Base-by-base conservation (phyloP, 176 grass and related monocot species). In the Pharus latifolius region DNA sequence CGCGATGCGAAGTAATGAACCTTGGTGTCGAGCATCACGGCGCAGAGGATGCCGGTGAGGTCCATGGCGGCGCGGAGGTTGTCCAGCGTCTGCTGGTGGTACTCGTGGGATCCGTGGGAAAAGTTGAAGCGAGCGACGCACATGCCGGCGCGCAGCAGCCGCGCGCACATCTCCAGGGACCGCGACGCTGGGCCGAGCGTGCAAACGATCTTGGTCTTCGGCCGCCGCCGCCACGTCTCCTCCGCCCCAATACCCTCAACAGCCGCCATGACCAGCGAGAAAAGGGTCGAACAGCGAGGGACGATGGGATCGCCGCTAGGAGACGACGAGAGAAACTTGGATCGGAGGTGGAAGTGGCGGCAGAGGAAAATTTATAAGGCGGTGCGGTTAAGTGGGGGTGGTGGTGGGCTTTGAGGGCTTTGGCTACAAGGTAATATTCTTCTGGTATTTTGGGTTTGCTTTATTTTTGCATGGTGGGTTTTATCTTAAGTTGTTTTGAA, bases 21-120 rank as follows among this genome's bases (percentile, higher is more conserved):
- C 92, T 96, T 96, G 4, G 92, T 96, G 80, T 96, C 88, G 45
- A 96, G 84, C 92, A 96, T 88, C 60, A 88, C 88, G 78, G 92
- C 92, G 84, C 92, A 96, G 49, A 91, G 79, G 35, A 96, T 69
- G 34, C 88, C 83, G 27, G 88, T 96, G 60, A 76, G 33, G 0
- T 87, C 92, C 85, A 92, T 92, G 57, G 88, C 85, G 40, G 48
- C 45, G 20, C 74, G 92, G 49, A 96, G 92, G 55, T 96, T 92
- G 18, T 89, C 77, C 15, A 96, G 85, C 31, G 92, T 92, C 79
- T 96, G 83, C 68, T 96, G 76, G 73, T 92, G 92, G 64, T 96
- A 96, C 28, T 78, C 88, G 64, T 87, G 85, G 2, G 92, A 92
- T 33, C 92, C 92, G 46, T 92, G 92, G 19, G 92, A 96, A 85